Base-by-base conservation (phyloP, 129 eudicot species). In the Lonicera japonica region DNA sequence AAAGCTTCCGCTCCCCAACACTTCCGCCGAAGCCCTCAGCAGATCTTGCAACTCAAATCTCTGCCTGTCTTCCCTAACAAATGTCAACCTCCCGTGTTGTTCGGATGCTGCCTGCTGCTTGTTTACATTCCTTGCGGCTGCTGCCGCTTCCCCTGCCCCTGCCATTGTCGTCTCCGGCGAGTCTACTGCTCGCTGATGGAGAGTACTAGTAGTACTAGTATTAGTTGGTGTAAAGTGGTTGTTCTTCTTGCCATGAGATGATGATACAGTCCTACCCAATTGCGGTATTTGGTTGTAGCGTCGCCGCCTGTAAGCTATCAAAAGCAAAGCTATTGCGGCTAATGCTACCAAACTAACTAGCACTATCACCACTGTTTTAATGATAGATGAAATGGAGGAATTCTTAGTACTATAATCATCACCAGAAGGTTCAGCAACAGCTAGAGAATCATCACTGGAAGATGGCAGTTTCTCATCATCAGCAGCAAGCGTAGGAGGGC, bases 1-100 rank as follows among this genome's bases (percentile, higher is more conserved):
- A 43, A 85, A 84, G 63, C 87, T 81, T 58, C 96, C 96, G 50
- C 94, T 85, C 25, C 96, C 96, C 61, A 88, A 43, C 9, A 88
- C 80, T 25, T 82, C 89, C 9, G 96, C 96, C 0, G 96, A 70
- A 9, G 94, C 94, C 40, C 77, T 75, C 38, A 88, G 77, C 22
- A 88, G 75, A 45, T 88, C 89, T 52, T 80, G 87, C 71, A 88
- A 54, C 73, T 84, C 89, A 48, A 88, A 88, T 29, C 56, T 77
- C 47, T 82, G 80, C 54, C 79, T 79, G 47, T 75, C 89, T 0
- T 68, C 24, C 62, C 77, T 69, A 64, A 88, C 79, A 43, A 88
- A 88, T 47, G 56, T 69, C 9, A 88, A 69, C 70, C 72, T 85
- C 24, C 94, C 96, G 5, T 54, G 65, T 22, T 76, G 36, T 29